Evolutionary conservation across 2,329 filamentous ascomycete species (phyloP).

Genomic region (Orbilia blumenaviensis): DNA sequence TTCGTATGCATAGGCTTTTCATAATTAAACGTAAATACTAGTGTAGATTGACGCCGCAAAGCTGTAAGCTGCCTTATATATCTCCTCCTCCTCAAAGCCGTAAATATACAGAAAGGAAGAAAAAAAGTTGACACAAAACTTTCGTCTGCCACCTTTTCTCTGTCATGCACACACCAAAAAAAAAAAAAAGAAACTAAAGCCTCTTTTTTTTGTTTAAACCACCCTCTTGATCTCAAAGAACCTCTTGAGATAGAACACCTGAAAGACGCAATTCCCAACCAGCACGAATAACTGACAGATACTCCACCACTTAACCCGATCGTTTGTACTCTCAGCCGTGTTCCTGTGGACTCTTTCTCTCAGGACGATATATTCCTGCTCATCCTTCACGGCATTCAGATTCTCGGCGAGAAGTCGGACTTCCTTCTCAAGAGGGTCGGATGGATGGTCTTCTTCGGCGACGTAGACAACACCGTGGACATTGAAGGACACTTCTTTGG

Average conservation of each 20-base stretch:
- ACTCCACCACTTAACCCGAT: slow-evolving; percentile 99
- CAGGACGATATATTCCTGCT: slow-evolving; percentile 95
- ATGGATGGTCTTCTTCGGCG: slow-evolving; percentile 80
- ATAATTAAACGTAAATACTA: slow-evolving; percentile 5
- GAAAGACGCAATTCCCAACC: slow-evolving; percentile 91
- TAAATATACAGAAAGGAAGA: not conserved
- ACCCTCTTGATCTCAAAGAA: slow-evolving; percentile 90
- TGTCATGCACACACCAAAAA: too few relatives aligned
- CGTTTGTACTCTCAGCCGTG: slow-evolving; percentile 97
- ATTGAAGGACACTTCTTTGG: slow-evolving; percentile 98
- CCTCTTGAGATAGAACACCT: slow-evolving; percentile 98
- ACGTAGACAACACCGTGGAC: slow-evolving; percentile 99
- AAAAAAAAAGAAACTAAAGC: too few relatives aligned
- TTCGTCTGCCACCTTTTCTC: not conserved
- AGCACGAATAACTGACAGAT: slow-evolving; percentile 92
- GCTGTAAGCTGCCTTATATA: not conserved
- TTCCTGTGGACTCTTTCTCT: slow-evolving; percentile 96
- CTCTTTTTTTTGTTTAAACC: slow-evolving; percentile 63
- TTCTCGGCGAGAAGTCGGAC: slow-evolving; percentile 85
- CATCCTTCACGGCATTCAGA: slow-evolving; percentile 91
- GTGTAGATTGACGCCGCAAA: not conserved
- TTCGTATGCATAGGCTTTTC: too few relatives aligned
- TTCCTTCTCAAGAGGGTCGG: slow-evolving; percentile 90
- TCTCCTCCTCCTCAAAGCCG: not conserved
- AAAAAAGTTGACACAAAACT: not conserved